These are phyloP conservation scores for Avena eriantha DNA, from an alignment of 176 grass and related monocot species.

Conservation along the genomic window DNA sequence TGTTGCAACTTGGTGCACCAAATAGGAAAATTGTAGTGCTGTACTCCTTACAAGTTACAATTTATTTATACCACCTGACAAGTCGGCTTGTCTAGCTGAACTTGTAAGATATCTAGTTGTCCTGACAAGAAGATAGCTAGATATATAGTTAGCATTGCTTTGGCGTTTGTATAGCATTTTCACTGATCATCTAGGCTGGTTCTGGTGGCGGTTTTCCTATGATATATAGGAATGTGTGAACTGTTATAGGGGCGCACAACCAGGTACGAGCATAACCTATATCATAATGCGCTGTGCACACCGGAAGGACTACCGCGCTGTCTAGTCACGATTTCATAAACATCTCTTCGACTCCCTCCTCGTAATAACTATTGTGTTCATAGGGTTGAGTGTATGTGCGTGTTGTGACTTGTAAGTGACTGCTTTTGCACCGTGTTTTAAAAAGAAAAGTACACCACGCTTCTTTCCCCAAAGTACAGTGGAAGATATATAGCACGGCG, in stretches of 20 bases:
- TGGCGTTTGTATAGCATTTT: background rate
- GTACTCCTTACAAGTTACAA: background rate
- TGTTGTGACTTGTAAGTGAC: too few relatives aligned
- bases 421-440: too few relatives aligned
- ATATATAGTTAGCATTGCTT: background rate
- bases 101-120: constrained; percentile 37
- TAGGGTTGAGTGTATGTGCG: too few relatives aligned
- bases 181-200: background rate
- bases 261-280: background rate
- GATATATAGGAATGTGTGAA: background rate
- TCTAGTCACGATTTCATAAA: too few relatives aligned
- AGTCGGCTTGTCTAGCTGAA: background rate
- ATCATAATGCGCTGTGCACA: too few relatives aligned
- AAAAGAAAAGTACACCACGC: too few relatives aligned
- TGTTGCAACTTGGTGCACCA: constrained; percentile 28
- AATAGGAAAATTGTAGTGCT: constrained; percentile 16
- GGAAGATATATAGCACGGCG: background rate
- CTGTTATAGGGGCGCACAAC: background rate
- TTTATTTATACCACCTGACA: constrained; percentile 3
- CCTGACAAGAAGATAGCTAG: constrained; percentile 5
- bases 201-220: background rate
- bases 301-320: too few relatives aligned
- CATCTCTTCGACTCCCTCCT: too few relatives aligned
- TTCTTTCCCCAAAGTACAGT: background rate
- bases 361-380: too few relatives aligned